A percentile compares a stretch with the other conserved stretches of the same genome.
phyloP scores from a whole-genome alignment of 805 yeast genomes.

The Pichia exigua region DNA sequence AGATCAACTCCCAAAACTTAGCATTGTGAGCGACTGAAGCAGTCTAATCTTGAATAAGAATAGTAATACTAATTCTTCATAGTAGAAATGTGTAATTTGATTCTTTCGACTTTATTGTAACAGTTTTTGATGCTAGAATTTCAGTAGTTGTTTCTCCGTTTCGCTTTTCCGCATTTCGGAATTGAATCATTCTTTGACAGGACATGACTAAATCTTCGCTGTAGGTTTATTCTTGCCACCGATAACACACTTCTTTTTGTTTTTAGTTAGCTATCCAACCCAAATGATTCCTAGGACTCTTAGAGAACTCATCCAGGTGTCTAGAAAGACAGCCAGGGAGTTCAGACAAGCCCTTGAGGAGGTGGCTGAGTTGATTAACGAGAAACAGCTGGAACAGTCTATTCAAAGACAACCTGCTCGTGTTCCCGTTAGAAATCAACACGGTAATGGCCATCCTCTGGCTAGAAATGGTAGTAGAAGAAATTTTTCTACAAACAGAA shows the following conservation, averaged over 20 bases:
- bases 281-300: constrained; percentile 17
- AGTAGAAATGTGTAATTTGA: no score
- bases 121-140: no score
- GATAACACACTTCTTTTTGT: background rate
- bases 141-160: background rate
- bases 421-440: constrained; percentile 11
- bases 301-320: constrained; percentile 38
- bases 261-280: background rate
- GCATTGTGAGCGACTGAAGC: no score
- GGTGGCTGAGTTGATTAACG: constrained; percentile 31
- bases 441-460: constrained; percentile 16
- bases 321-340: constrained; percentile 40
- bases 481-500: constrained; percentile 17
- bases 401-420: constrained; percentile 36
- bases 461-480: constrained; percentile 17
- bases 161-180: background rate
- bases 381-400: constrained; percentile 23
- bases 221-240: background rate
- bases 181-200: background rate
- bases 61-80: no score
- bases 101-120: no score
- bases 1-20: no score
- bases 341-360: constrained; percentile 42
- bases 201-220: background rate
- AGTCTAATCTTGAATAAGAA: no score